These are phyloP conservation scores for Daedaleopsis sinensis DNA, from an alignment of 768 basidiomycete species.

Conservation along the genomic window DNA sequence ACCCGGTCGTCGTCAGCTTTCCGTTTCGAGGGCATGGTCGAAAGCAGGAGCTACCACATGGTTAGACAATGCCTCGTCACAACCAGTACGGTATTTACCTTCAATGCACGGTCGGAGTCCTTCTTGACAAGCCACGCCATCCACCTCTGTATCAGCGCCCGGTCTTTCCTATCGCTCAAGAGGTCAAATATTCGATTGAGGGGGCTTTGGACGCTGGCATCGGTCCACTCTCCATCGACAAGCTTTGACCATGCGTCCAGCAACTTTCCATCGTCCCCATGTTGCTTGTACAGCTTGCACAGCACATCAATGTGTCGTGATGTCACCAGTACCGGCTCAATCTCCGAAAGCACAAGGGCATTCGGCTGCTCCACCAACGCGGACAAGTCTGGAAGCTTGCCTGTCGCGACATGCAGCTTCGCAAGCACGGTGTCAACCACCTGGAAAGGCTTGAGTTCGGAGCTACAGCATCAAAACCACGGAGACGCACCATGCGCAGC, in stretches of 20 bases:
- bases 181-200: constrained; percentile 59
- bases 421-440: constrained; percentile 81
- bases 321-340: constrained; percentile 57
- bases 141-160: constrained; percentile 69
- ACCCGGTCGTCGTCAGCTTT: constrained; percentile 63
- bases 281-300: constrained; percentile 60
- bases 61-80: not conserved
- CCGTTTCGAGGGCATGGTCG: constrained; percentile 56
- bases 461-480: not conserved
- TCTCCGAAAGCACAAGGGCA: constrained; percentile 56
- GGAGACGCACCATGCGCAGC: constrained; percentile 25
- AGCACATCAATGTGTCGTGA: constrained; percentile 62
- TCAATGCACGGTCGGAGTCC: constrained; percentile 70
- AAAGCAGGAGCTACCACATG: constrained; percentile 57
- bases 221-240: constrained; percentile 65
- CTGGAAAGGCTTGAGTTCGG: constrained; percentile 36
- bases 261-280: constrained; percentile 60
- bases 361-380: constrained; percentile 58
- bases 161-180: constrained; percentile 60
- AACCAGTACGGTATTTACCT: constrained; percentile 43
- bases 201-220: constrained; percentile 67
- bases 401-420: constrained; percentile 69
- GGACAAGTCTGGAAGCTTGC: constrained; percentile 64
- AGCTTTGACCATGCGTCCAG: constrained; percentile 70
- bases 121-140: constrained; percentile 77